Base-by-base conservation (phyloP, 441 rosid genomes). In the Aquilaria agallochum region DNA sequence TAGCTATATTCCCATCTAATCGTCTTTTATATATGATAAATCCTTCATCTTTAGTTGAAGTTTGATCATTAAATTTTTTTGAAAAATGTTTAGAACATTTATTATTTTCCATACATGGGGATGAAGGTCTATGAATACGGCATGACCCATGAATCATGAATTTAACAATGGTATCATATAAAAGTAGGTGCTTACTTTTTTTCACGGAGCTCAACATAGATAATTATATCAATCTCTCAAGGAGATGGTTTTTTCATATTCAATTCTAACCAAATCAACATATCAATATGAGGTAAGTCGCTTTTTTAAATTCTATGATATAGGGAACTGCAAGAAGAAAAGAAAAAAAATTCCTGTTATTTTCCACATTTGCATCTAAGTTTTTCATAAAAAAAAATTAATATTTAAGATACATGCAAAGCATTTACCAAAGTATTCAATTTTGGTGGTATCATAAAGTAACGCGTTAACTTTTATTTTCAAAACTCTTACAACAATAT, bases 91-190 rank as follows among this genome's bases (percentile, higher is more conserved):
- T 68, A 0, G 62, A 33, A 49, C 61, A 55, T 36, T 15, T 27
- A 5, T 32, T 20, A 45, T 68, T 27, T 0, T 6, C 31, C 62
- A 60, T 60, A 31, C 11, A 4, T 2, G n/a, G 45, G 5, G 32
- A 50, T 10, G 1, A 2, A 12, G 53, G 53, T 5, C 5, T 12
- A 50, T 50, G 12, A 13, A 5, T 1, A 31, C 60, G 34, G 12
- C 71, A 68, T 27, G 65, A 55, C 9, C 57, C 71, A 61, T 68
- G 66, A 49, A 68, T 60, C 71, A 68, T 68, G 20, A 30, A 40
- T 34, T 54, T 40, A 15, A 54, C n/a, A 5, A 68, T 56, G 4
- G 60, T n/a, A 1, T 1, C 9, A 11, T 53, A 60, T 1, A 54
- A 53, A 42, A 52, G 32, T 0, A 33, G 36, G 46, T 60, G 48